Evolutionary conservation across 192 early-diverging fungal species (phyloP).

Genomic region (Pilobolus umbonatus): DNA sequence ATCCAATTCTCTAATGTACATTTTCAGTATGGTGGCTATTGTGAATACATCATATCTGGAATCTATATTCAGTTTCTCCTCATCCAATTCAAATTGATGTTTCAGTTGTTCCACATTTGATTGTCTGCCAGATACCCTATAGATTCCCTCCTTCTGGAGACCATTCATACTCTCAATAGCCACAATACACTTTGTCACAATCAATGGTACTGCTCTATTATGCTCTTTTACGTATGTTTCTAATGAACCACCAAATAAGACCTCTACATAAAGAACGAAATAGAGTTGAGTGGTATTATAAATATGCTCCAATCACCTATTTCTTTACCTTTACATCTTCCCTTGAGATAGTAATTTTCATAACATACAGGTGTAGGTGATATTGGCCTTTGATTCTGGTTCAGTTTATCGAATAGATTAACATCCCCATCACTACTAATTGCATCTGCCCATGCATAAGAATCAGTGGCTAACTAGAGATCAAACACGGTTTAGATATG

Average conservation of each 20-base stretch:
- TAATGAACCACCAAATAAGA: conserved; percentile 34
- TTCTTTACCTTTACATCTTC: conserved; percentile 27
- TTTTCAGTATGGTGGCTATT: conserved; percentile 57
- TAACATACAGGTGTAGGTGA: conserved; percentile 25
- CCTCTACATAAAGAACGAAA: conserved; percentile 15
- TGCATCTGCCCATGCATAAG: not conserved
- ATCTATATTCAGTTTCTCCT: conserved; percentile 18
- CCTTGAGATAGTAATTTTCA: conserved; percentile 28
- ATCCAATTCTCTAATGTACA: conserved; percentile 58
- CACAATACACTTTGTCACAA: conserved; percentile 33
- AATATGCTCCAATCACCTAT: not conserved
- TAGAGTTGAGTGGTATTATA: not conserved
- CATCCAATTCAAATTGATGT: conserved; percentile 30
- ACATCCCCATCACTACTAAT: conserved; percentile 22
- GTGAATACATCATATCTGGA: conserved; percentile 51
- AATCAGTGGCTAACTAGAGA: conserved; percentile 2
- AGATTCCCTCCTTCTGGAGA: conserved; percentile 35
- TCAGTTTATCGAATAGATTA: conserved; percentile 15
- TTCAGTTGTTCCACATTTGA: conserved; percentile 27
- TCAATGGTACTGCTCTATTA: conserved; percentile 23
- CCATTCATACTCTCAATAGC: conserved; percentile 31
- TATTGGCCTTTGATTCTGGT: conserved; percentile 12
- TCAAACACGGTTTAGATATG: not conserved
- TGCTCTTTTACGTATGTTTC: conserved; percentile 26
- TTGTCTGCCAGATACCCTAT: conserved; percentile 35